Percentiles rank a stretch among this genome's conserved stretches.
phyloP scores from a whole-genome alignment of 306 rosid genomes.

The Begonia loranthoides region DNA sequence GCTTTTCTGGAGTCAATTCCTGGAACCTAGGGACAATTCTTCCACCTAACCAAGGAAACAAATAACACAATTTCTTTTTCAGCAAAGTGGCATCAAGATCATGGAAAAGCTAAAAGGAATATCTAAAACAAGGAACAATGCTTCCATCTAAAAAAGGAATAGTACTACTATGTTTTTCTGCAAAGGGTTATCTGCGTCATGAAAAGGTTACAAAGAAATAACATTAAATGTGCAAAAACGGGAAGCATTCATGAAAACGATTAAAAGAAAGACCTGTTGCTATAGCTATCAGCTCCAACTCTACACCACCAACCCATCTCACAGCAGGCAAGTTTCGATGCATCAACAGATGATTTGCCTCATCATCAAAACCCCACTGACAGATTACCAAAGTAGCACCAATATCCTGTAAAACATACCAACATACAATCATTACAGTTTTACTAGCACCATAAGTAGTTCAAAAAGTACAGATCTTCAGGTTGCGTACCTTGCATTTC shows the following conservation, averaged over 20 bases:
- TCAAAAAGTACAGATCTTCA: no score
- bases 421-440: background rate
- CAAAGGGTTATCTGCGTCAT: no score
- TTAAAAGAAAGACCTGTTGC: slow-evolving; percentile 52
- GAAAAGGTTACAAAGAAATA: no score
- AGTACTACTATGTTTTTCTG: slow-evolving; percentile 1
- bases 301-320: slow-evolving; percentile 99
- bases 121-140: no score
- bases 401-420: slow-evolving; percentile 45
- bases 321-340: slow-evolving; percentile 95
- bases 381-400: slow-evolving; percentile 96
- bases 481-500: slow-evolving; percentile 63
- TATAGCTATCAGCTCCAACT: slow-evolving; percentile 92
- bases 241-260: no score
- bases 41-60: slow-evolving; percentile 34
- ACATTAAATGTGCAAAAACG: no score
- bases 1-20: slow-evolving; percentile 76
- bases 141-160: slow-evolving; percentile 16
- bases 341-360: slow-evolving; percentile 96
- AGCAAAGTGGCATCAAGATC: no score
- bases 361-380: slow-evolving; percentile 99
- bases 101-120: no score
- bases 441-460: no score
- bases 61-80: no score
- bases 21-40: slow-evolving; percentile 98